Percentiles rank a stretch among this genome's conserved stretches.
Evolutionary conservation across 352 stramenopile species (phyloP).

Genomic region (Pythium sukuiense): DNA sequence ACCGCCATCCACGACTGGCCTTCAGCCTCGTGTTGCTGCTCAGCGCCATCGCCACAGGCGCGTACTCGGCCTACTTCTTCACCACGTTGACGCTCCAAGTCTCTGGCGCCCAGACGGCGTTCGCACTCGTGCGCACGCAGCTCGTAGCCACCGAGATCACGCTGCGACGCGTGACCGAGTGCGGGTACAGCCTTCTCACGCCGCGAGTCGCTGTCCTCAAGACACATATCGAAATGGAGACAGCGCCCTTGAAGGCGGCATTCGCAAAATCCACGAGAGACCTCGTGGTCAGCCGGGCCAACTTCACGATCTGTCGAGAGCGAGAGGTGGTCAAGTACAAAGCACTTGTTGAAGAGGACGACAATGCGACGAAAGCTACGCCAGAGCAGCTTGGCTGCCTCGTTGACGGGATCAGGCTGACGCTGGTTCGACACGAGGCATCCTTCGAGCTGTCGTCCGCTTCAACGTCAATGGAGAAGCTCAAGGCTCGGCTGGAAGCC

Average conservation of each 20-base stretch:
- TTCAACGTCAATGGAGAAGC: not conserved
- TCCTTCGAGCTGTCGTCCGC: not conserved
- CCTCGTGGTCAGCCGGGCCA: not conserved
- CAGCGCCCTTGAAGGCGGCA: conserved; percentile 1
- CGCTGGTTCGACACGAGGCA: not conserved
- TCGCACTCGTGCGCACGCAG: conserved; percentile 30
- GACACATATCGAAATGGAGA: not conserved
- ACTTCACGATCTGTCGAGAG: not conserved
- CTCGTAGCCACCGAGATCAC: conserved; percentile 35
- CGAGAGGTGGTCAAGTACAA: conserved; percentile 4
- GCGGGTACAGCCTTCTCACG: conserved; percentile 29
- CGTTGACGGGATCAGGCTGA: not conserved
- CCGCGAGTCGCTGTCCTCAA: not conserved
- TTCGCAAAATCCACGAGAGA: not conserved
- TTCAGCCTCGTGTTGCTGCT: conserved; percentile 55
- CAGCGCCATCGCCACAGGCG: conserved; percentile 43
- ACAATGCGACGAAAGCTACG: not conserved
- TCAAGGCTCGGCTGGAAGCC: not conserved
- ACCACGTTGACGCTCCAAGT: conserved; percentile 32
- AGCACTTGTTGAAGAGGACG: not conserved
- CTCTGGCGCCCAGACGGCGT: conserved; percentile 31
- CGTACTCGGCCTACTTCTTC: conserved; percentile 41
- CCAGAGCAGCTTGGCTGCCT: conserved; percentile 6
- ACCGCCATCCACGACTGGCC: conserved; percentile 45
- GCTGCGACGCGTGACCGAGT: conserved; percentile 36